Evolutionary conservation across 2,329 filamentous ascomycete genomes (phyloP).

Genomic region (Pseudocercospora vitis): DNA sequence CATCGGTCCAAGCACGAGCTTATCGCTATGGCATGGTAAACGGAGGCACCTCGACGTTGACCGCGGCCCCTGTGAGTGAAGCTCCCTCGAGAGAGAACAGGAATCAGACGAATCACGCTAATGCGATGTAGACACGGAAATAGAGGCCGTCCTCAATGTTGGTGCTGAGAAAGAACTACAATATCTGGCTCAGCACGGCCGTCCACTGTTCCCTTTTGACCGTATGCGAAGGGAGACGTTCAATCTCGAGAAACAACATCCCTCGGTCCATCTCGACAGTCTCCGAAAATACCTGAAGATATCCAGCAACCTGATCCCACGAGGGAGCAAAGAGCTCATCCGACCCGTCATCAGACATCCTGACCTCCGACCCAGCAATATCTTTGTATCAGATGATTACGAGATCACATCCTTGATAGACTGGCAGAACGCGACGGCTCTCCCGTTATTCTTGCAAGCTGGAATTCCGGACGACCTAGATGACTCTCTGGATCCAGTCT

Average conservation of each 20-base stretch:
- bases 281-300: slow-evolving; percentile 36
- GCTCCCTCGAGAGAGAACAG: not conserved
- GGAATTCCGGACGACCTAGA: slow-evolving; percentile 44
- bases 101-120: no score
- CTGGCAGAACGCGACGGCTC: slow-evolving; percentile 43
- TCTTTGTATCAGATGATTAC: slow-evolving; percentile 36
- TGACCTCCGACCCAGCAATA: slow-evolving; percentile 37
- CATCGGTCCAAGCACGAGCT: slow-evolving; percentile 36
- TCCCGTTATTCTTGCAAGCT: slow-evolving; percentile 42
- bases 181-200: slow-evolving; percentile 35
- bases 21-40: slow-evolving; percentile 37
- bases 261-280: slow-evolving; percentile 32
- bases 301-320: slow-evolving; percentile 30
- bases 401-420: slow-evolving; percentile 40
- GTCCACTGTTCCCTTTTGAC: slow-evolving; percentile 36
- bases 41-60: slow-evolving; percentile 29
- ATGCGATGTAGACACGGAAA: slow-evolving; percentile 34
- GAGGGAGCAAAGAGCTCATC: slow-evolving; percentile 15
- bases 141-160: slow-evolving; percentile 31
- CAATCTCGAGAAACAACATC: slow-evolving; percentile 35
- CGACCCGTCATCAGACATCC: slow-evolving; percentile 25
- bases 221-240: slow-evolving; percentile 37
- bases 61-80: slow-evolving; percentile 38
- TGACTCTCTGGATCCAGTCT: no score
- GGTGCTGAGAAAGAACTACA: slow-evolving; percentile 39